Percentiles rank a stretch among this genome's conserved stretches.
phyloP scores from a whole-genome alignment of 1,284 basidiomycete species.

The Mrakiaceae sp. region DNA sequence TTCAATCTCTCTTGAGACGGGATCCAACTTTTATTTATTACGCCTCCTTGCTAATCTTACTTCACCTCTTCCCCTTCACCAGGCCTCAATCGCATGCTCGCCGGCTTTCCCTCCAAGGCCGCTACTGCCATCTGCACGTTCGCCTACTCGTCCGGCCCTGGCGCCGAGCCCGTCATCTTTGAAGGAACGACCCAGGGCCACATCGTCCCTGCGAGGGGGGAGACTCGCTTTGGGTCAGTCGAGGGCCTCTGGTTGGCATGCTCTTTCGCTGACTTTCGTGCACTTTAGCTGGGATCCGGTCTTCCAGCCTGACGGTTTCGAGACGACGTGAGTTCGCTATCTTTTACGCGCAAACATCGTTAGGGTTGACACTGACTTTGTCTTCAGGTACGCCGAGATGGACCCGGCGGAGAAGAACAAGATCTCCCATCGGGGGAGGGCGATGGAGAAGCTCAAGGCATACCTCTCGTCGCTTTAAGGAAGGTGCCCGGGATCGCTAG shows the following conservation, averaged over 20 bases:
- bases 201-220: constrained; percentile 77
- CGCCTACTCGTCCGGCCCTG: constrained; percentile 78
- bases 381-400: constrained; percentile 86
- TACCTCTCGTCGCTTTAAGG: constrained; percentile 40
- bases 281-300: constrained; percentile 63
- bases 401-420: constrained; percentile 67
- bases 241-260: not conserved
- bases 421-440: constrained; percentile 80
- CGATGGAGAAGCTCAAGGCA: constrained; percentile 64
- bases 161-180: constrained; percentile 57
- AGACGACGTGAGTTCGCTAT: constrained; percentile 23
- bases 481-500: too few species aligned
- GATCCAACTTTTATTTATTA: too few species aligned
- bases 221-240: constrained; percentile 50
- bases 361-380: not conserved
- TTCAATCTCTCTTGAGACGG: not conserved
- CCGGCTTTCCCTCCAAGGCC: constrained; percentile 65
- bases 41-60: not conserved
- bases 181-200: constrained; percentile 79
- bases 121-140: constrained; percentile 93
- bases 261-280: constrained; percentile 19
- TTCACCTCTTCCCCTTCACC: not conserved
- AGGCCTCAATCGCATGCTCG: constrained; percentile 77
- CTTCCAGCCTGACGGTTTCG: constrained; percentile 57
- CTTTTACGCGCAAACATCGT: not conserved